A percentile compares a stretch with the other conserved stretches of the same genome.
Evolutionary conservation across 2,329 filamentous ascomycete species (phyloP).

Genomic region (Helotiales sp.): DNA sequence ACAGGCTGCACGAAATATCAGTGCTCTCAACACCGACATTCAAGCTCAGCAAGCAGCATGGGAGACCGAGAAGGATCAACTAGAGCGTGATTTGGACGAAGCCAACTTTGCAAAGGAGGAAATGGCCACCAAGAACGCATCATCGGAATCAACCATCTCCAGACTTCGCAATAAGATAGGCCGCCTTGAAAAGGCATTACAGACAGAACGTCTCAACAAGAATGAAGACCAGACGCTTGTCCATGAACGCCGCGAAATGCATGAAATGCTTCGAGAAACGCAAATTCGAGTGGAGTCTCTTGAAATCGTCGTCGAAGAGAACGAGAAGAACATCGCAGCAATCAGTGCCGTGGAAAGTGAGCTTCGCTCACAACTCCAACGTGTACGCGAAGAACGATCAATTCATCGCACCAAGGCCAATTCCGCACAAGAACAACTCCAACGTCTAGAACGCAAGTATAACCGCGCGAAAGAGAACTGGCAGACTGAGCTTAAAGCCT

Average conservation of each 20-base stretch:
- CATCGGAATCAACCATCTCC: slow-evolving; percentile 44
- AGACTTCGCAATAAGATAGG: slow-evolving; percentile 52
- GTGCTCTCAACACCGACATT: slow-evolving; percentile 49
- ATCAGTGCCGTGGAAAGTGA: slow-evolving; percentile 57
- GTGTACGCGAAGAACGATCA: slow-evolving; percentile 65
- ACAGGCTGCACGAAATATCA: slow-evolving; percentile 39
- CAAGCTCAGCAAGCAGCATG: slow-evolving; percentile 45
- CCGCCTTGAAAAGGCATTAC: slow-evolving; percentile 47
- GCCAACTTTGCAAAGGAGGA: slow-evolving; percentile 47
- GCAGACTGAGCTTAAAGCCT: slow-evolving; percentile 11
- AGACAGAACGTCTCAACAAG: slow-evolving; percentile 54
- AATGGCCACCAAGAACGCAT: slow-evolving; percentile 37
- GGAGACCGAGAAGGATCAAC: slow-evolving; percentile 35
- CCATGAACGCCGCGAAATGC: slow-evolving; percentile 59
- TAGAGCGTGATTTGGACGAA: slow-evolving; percentile 45
- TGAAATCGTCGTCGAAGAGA: slow-evolving; percentile 70
- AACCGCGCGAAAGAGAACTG: slow-evolving; percentile 42
- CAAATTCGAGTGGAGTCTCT: slow-evolving; percentile 67
- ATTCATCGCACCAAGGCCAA: slow-evolving; percentile 32
- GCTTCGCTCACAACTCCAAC: slow-evolving; percentile 67
- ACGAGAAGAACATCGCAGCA: slow-evolving; percentile 63
- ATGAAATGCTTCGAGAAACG: slow-evolving; percentile 59
- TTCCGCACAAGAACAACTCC: slow-evolving; percentile 25
- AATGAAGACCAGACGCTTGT: slow-evolving; percentile 57
- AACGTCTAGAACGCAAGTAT: slow-evolving; percentile 39